Evolutionary conservation across 306 rosid species (phyloP), one percentile per base, ranked within the genome.

Genomic region (Prunus kanzakura): DNA sequence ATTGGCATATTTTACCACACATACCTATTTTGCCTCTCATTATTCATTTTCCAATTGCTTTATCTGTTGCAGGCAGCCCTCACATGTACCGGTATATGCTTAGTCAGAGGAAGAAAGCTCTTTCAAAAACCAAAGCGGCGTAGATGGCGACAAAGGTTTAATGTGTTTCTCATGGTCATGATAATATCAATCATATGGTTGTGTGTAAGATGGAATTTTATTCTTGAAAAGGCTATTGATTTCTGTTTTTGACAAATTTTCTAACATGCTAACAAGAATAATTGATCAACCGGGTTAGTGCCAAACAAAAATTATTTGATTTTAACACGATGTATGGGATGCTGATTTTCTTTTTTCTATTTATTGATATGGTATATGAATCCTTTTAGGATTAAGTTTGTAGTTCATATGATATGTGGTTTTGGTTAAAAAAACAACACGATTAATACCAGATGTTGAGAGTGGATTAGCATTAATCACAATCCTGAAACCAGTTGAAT

Each of bases 81-180:
- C 91, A 93, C 85, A 9, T 91, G 97, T 93, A 88, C 62, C 3
- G 32, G 11, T 89, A 93, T 77, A 93, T 91, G 95, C 90, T 89
- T 76, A 84, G 84, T 43, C 95, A 89, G 88, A 88, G 98, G 87
- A 89, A 87, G 83, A 90, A 84, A 81, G 89, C 88, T 30, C 93
- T 87, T 78, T 67, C 91, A 69, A 90, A 87, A 82, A 76, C 89
- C 16, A 89, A 89, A 85, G 81, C 54, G 29, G 91, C 86, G 62
- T 87, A 90, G 74, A 6, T 38, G 50, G 79, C 65, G 38, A 58
- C 51, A 73, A 16, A 46, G 47, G 55, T 72, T 47, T 63, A n/a
- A 52, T 60, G 72, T 57, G 47, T 68, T 62, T 81, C 74, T 27
- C 67, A 15, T 65, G 13, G 9, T 38, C 43, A 41, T 67, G 41